Evolutionary conservation across 2,329 filamentous ascomycete species (phyloP).

Genomic region (Shiraia bambusicola): DNA sequence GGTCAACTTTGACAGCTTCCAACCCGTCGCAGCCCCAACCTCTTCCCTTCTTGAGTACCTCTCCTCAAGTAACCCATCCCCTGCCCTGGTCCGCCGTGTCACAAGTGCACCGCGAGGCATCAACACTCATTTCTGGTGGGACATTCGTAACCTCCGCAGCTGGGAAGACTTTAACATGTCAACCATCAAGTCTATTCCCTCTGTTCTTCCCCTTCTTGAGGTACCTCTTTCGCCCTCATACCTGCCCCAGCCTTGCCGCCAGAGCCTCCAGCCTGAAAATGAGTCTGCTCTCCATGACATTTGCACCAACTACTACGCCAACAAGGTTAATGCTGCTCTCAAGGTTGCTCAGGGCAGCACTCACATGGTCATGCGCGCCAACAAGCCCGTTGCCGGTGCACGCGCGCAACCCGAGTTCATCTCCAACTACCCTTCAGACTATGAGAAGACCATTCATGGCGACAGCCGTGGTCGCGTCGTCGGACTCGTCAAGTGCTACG

Average conservation of each 20-base stretch:
- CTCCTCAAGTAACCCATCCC: slow-evolving; percentile 75
- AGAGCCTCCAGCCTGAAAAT: slow-evolving; percentile 72
- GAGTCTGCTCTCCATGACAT: slow-evolving; percentile 74
- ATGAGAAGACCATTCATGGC: slow-evolving; percentile 51
- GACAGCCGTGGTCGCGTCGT: slow-evolving; percentile 63
- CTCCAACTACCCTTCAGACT: slow-evolving; percentile 60
- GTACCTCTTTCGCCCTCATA: slow-evolving; percentile 60
- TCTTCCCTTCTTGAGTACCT: slow-evolving; percentile 79
- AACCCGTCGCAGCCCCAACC: slow-evolving; percentile 42
- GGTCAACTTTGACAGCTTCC: slow-evolving; percentile 42
- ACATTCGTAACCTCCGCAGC: slow-evolving; percentile 80
- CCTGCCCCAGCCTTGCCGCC: slow-evolving; percentile 59
- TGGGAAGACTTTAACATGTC: slow-evolving; percentile 79
- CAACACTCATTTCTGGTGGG: slow-evolving; percentile 93
- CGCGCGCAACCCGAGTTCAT: slow-evolving; percentile 66
- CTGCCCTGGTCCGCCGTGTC: slow-evolving; percentile 77
- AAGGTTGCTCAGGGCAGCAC: slow-evolving; percentile 71
- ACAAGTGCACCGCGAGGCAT: slow-evolving; percentile 68
- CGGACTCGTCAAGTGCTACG: slow-evolving; percentile 86
- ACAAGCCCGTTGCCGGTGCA: slow-evolving; percentile 41
- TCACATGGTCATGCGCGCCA: slow-evolving; percentile 54
- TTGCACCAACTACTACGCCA: slow-evolving; percentile 75
- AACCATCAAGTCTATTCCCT: slow-evolving; percentile 71
- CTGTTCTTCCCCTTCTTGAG: slow-evolving; percentile 69
- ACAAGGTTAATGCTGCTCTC: slow-evolving; percentile 84